Percentiles rank a stretch among this genome's conserved stretches.
Conservation (phyloP, 2,329 filamentous ascomycete genomes). For the Xylaria sp. region DNA sequence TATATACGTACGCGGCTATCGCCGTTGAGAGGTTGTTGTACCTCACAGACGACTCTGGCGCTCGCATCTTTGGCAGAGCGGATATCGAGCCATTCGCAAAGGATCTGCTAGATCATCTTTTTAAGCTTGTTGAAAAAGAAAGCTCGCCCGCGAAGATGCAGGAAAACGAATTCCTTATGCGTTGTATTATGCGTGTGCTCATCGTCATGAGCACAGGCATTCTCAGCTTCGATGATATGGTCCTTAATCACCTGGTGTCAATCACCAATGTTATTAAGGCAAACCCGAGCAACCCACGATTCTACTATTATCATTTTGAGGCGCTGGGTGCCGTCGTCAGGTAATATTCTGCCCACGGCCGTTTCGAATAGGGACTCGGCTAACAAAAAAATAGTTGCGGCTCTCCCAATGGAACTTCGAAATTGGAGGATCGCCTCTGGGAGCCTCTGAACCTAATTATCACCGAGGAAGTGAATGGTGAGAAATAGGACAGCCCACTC, state of each 20-base stretch:
- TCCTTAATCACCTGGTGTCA: conserved; percentile 85
- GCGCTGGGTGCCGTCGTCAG: conserved; percentile 89
- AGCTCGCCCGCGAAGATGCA: conserved; percentile 90
- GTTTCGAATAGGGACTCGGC: neutral
- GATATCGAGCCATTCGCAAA: conserved; percentile 86
- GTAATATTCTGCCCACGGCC: conserved; percentile 46
- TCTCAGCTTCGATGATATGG: conserved; percentile 76
- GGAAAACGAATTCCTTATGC: conserved; percentile 99
- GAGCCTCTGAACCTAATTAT: conserved; percentile 84
- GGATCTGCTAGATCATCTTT: conserved; percentile 88
- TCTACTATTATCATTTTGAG: conserved; percentile 99
- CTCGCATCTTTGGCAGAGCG: conserved; percentile 81
- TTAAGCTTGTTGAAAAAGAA: conserved; percentile 89
- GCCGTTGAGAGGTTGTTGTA: conserved; percentile 94
- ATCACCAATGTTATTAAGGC: conserved; percentile 93
- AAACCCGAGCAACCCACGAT: conserved; percentile 96
- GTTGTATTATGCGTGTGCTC: conserved; percentile 96
- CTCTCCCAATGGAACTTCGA: conserved; percentile 71
- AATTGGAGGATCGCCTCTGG: conserved; percentile 85
- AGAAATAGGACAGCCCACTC: conserved; percentile 39
- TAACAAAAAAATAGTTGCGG: conserved; percentile 65
- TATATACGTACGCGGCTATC: conserved; percentile 97
- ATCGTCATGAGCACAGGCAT: conserved; percentile 92
- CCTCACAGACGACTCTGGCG: conserved; percentile 78
- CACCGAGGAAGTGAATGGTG: conserved; percentile 82